These are phyloP conservation scores for Sarcocystis neurona DNA, from an alignment of 169 alveolate genomes.

Conservation along the genomic window DNA sequence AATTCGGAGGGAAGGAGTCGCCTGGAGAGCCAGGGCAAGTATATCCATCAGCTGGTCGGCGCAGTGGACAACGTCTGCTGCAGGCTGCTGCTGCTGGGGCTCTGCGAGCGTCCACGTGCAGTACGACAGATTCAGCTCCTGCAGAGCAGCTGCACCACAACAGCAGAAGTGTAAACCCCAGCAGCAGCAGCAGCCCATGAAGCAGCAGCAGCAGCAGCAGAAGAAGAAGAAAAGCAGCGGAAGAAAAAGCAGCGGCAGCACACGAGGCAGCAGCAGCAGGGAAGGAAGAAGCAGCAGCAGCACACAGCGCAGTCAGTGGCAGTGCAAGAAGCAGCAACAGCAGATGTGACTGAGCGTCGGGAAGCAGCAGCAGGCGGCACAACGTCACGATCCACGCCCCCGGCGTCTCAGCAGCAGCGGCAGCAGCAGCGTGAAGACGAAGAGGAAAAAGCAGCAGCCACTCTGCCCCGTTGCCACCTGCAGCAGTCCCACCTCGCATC, in stretches of 20 bases:
- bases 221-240: neutral
- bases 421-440: no score
- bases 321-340: no score
- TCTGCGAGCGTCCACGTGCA: constrained; percentile 26
- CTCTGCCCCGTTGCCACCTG: no score
- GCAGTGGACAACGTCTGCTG: neutral
- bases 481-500: no score
- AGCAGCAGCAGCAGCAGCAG: no score
- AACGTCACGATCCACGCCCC: no score
- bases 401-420: no score
- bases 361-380: no score
- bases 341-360: no score
- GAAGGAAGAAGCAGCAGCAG: neutral
- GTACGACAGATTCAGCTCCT: constrained; percentile 23
- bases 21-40: constrained; percentile 13
- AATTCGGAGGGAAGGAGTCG: neutral
- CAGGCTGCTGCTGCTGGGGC: neutral
- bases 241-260: neutral
- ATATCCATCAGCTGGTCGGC: constrained; percentile 36
- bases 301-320: neutral
- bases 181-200: neutral
- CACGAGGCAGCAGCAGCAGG: neutral
- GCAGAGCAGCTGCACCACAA: constrained; percentile 20
- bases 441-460: no score
- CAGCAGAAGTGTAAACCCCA: neutral